Evolutionary conservation across 2,329 filamentous ascomycete genomes (phyloP).

Genomic region (Stenocarpella maydis): DNA sequence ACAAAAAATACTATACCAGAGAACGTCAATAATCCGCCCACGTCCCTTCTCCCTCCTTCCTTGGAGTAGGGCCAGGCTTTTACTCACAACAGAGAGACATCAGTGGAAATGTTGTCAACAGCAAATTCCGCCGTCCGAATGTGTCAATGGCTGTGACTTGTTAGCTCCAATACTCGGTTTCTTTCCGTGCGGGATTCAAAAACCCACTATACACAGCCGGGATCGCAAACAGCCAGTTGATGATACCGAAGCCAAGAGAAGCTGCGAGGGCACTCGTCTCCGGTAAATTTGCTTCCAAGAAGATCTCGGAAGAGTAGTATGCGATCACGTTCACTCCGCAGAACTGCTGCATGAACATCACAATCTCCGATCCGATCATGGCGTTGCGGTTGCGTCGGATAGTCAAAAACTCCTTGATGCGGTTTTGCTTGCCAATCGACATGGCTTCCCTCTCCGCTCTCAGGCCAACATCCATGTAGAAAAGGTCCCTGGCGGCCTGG

Average conservation of each 20-base stretch:
- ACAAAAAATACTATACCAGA: constrained; percentile 49
- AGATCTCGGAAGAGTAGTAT: constrained; percentile 70
- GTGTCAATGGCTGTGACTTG: constrained; percentile 63
- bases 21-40: neutral
- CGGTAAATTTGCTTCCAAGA: constrained; percentile 61
- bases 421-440: constrained; percentile 54
- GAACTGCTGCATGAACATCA: constrained; percentile 70
- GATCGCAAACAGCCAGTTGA: constrained; percentile 70
- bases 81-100: constrained; percentile 58
- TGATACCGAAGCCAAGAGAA: constrained; percentile 69
- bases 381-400: constrained; percentile 70
- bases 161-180: neutral
- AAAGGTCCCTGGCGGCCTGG: constrained; percentile 64
- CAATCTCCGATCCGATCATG: constrained; percentile 66
- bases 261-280: constrained; percentile 62
- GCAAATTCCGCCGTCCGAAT: constrained; percentile 70
- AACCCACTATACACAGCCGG: constrained; percentile 63
- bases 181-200: too few species aligned
- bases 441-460: constrained; percentile 63
- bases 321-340: constrained; percentile 60
- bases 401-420: constrained; percentile 65
- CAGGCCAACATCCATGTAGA: constrained; percentile 65
- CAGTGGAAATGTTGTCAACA: constrained; percentile 70
- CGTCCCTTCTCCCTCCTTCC: neutral
- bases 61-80: neutral